Evolutionary conservation across 148 eudicot species (phyloP).

Genomic region (Dysphania ambrosioides): DNA sequence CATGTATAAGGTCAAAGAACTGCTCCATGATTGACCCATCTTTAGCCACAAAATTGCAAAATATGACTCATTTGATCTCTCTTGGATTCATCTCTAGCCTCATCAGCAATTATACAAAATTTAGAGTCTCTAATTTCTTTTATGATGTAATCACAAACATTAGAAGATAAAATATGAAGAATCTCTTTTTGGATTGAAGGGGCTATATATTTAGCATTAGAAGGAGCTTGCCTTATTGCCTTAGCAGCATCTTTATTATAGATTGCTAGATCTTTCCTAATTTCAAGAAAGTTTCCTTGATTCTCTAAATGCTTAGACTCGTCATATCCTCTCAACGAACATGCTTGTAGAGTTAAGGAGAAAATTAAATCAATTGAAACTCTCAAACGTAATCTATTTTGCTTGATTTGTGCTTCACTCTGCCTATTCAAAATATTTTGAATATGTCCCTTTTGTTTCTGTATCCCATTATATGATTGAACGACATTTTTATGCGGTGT

Average conservation of each 20-base stretch:
- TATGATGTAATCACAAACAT: not conserved
- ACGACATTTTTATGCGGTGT: not conserved
- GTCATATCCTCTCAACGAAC: constrained; percentile 21
- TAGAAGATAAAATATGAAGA: not conserved
- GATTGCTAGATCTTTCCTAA: not conserved
- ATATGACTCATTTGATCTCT: constrained; percentile 10
- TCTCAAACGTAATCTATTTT: constrained; percentile 10
- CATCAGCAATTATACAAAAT: constrained; percentile 11
- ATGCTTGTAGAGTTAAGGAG: constrained; percentile 10
- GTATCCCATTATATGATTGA: not conserved
- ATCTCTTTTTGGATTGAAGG: constrained; percentile 11
- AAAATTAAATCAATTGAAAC: not conserved
- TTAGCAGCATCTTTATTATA: not conserved
- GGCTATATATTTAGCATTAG: constrained; percentile 6
- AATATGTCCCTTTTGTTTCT: constrained; percentile 4
- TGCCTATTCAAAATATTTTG: not conserved
- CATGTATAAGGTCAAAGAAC: constrained; percentile 7
- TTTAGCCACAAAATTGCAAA: constrained; percentile 5
- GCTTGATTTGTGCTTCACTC: constrained; percentile 3
- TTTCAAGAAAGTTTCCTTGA: not conserved
- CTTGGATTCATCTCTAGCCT: constrained; percentile 15
- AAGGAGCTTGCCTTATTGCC: not conserved
- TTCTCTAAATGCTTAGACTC: not conserved
- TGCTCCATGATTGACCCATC: not conserved
- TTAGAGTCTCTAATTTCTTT: constrained; percentile 10